Conservation (phyloP, 192 early-diverging fungal species). For the Coemansia reversa region DNA sequence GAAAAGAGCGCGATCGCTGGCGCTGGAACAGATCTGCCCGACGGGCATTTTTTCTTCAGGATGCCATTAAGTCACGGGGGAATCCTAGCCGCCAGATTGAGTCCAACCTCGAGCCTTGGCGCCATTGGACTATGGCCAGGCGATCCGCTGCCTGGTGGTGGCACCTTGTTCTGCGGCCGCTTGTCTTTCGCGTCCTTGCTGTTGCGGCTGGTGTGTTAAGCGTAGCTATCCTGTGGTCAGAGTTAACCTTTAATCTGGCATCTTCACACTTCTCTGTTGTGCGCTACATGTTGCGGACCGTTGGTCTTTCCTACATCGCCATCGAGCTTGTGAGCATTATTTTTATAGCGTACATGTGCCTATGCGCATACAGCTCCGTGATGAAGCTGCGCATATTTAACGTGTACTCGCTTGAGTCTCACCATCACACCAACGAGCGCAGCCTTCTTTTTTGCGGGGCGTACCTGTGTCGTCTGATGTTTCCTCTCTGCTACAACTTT, state of each 20-base stretch:
- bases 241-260: constrained; percentile 80
- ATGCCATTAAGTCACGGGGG: constrained; percentile 69
- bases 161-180: constrained; percentile 73
- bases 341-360: constrained; percentile 87
- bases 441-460: constrained; percentile 90
- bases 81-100: constrained; percentile 64
- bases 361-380: constrained; percentile 87
- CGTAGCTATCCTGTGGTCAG: constrained; percentile 85
- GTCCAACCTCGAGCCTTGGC: constrained; percentile 57
- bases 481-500: constrained; percentile 94
- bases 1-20: constrained; percentile 74
- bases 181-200: constrained; percentile 59
- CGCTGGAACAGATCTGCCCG: constrained; percentile 72
- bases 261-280: constrained; percentile 73
- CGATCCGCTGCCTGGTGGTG: constrained; percentile 76
- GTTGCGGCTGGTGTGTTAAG: constrained; percentile 65
- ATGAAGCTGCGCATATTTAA: constrained; percentile 89
- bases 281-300: constrained; percentile 58
- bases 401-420: constrained; percentile 82
- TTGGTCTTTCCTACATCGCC: constrained; percentile 60
- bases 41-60: constrained; percentile 81
- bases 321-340: constrained; percentile 64
- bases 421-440: constrained; percentile 91
- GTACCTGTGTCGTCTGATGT: constrained; percentile 81
- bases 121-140: constrained; percentile 42